Base-by-base conservation (phyloP, 2,329 filamentous ascomycete species). In the Fusarium ambrosium region DNA sequence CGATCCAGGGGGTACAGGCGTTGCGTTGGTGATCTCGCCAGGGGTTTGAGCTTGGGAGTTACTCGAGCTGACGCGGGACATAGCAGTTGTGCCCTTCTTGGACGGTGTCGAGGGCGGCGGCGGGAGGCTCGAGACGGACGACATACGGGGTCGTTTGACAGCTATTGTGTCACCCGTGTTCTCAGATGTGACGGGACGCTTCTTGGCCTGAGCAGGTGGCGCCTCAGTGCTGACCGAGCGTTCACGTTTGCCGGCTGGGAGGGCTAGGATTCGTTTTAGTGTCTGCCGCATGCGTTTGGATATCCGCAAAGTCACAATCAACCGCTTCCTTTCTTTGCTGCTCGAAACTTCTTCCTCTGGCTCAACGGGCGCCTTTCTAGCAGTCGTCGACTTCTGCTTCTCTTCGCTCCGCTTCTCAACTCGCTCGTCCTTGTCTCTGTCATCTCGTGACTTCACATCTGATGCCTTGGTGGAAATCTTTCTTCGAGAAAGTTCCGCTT, bases 11-110 rank as follows among this genome's bases (percentile, higher is more conserved):
- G 81, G 75, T 9, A 78, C 77, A 4, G 80, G 80, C 7, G 81
- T 82, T 43, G 76, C 77, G 68, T 70, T 85, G 58, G 83, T 82
- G 4, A 82, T 75, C 9, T 86, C 86, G 22, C 87, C 86, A 0
- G 89, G 88, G 1, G 89, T 90, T 48, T 86, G 83, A 9, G 84
- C 85, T 69, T 87, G 83, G 1, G 88, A 90, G 76, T 87, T 88
- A 78, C 81, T 88, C 1, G 89, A 90, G 61, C 87, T 84, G 37
- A 86, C 87, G 5, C 88, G 86, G 6, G 86, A 88, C 87, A 90
- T 90, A 65, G 87, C 80, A 2, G 84, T 82, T 16, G 86, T 83
- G 2, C 84, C 81, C 65, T 85, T 89, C 71, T 86, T 90, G 11
- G 87, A 85, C 0, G 89, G 89, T 1, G 89, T 90, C 3, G 86